These are phyloP conservation scores for Leccinum longicurvipes DNA, from an alignment of 768 basidiomycete genomes.

Conservation along the genomic window DNA sequence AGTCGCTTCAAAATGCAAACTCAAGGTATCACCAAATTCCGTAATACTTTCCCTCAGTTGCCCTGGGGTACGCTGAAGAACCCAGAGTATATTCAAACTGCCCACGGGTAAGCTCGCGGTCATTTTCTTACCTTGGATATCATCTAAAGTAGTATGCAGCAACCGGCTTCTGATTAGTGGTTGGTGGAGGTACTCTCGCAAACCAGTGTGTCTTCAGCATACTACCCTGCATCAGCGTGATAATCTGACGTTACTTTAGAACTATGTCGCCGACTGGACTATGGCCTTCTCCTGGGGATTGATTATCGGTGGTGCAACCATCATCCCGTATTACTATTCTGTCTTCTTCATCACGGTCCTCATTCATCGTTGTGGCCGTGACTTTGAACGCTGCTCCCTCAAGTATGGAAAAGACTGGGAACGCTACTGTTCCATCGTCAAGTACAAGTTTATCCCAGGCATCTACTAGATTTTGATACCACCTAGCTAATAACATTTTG, in stretches of 20 bases:
- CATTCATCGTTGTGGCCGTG: constrained; percentile 85
- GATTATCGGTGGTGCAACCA: constrained; percentile 66
- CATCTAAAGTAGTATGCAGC: constrained; percentile 36
- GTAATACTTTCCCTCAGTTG: constrained; percentile 92
- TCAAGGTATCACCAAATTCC: constrained; percentile 79
- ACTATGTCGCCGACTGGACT: constrained; percentile 92
- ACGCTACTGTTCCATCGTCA: constrained; percentile 80
- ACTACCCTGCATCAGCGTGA: not conserved
- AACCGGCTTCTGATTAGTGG: constrained; percentile 90
- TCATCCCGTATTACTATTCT: constrained; percentile 96
- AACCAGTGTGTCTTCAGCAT: constrained; percentile 60
- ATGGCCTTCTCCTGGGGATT: constrained; percentile 87
- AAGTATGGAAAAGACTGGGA: constrained; percentile 98
- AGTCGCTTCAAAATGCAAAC: constrained; percentile 97
- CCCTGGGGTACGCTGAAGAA: constrained; percentile 80
- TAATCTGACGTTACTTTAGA: constrained; percentile 39
- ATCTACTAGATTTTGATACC: constrained; percentile 56
- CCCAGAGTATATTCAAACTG: constrained; percentile 89
- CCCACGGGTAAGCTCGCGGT: constrained; percentile 64
- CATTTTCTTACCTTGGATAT: not conserved
- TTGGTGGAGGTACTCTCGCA: constrained; percentile 93
- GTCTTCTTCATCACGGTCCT: constrained; percentile 94
- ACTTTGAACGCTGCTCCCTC: constrained; percentile 89
- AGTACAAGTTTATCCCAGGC: constrained; percentile 86
- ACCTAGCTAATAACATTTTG: constrained; percentile 7